Evolutionary conservation across 2,329 filamentous ascomycete species (phyloP).

Genomic region (Cladorrhinum sp.): DNA sequence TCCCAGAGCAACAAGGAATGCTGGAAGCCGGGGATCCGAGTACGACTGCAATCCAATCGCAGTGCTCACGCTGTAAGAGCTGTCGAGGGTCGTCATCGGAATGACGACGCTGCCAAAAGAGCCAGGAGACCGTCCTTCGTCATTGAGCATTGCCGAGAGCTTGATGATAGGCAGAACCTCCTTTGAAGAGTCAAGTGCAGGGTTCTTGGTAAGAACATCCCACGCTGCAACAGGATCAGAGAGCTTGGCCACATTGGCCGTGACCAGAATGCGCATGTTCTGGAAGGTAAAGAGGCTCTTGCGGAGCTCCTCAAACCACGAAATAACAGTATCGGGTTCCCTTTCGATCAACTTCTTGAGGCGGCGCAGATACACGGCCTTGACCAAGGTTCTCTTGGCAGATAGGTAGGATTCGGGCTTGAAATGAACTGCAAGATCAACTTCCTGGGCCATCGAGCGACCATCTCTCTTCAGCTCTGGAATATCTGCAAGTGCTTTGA

Average conservation of each 20-base stretch:
- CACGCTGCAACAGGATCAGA: conserved; percentile 74
- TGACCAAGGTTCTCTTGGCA: conserved; percentile 78
- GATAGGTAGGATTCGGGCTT: conserved; percentile 72
- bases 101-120: conserved; percentile 72
- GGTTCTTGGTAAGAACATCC: conserved; percentile 58
- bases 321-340: conserved; percentile 72
- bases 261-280: conserved; percentile 83
- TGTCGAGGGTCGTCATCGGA: conserved; percentile 89
- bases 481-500: conserved; percentile 85
- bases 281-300: conserved; percentile 73
- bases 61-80: conserved; percentile 79
- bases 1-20: conserved; percentile 80
- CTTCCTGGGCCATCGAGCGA: conserved; percentile 60
- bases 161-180: conserved; percentile 68
- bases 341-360: conserved; percentile 75
- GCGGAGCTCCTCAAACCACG: conserved; percentile 74
- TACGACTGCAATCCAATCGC: conserved; percentile 72
- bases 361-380: conserved; percentile 80
- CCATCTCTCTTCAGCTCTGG: conserved; percentile 90
- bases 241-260: conserved; percentile 74
- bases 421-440: conserved; percentile 76
- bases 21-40: conserved; percentile 72
- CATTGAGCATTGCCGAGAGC: conserved; percentile 67
- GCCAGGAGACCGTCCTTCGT: conserved; percentile 72
- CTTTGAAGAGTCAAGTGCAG: conserved; percentile 46